These are phyloP conservation scores for Pseudocercospora cruenta DNA, from an alignment of 2,329 filamentous ascomycete species.

Conservation along the genomic window DNA sequence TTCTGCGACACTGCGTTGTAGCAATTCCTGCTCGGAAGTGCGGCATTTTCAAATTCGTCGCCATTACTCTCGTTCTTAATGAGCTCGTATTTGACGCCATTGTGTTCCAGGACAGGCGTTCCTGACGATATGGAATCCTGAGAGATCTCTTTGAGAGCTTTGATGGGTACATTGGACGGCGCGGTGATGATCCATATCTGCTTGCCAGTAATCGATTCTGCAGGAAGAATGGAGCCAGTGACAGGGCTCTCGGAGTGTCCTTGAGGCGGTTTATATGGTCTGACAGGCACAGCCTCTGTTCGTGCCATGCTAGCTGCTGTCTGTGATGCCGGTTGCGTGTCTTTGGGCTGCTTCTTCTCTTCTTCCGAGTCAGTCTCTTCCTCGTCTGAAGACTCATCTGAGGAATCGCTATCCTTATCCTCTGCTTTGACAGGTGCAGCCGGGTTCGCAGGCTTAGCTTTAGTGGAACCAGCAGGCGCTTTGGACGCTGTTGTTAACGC, in stretches of 20 bases:
- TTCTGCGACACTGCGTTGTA: conserved; percentile 45
- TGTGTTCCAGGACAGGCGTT: conserved; percentile 63
- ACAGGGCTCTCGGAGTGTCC: conserved; percentile 56
- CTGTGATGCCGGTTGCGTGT: conserved; percentile 5
- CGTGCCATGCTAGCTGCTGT: not conserved
- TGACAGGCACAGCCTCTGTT: conserved; percentile 23
- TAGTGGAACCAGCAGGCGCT: not conserved
- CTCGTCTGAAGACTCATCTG: conserved; percentile 13
- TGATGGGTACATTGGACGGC: conserved; percentile 70
- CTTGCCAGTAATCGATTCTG: conserved; percentile 64
- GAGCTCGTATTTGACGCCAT: conserved; percentile 62
- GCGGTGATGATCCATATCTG: conserved; percentile 82
- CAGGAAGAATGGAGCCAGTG: conserved; percentile 54
- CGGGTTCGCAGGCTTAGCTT: not conserved
- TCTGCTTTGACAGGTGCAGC: not conserved
- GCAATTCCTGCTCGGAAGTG: conserved; percentile 30
- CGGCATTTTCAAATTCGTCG: conserved; percentile 26
- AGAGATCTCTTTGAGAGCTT: conserved; percentile 66
- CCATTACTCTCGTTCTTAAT: conserved; percentile 16
- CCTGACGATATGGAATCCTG: conserved; percentile 61
- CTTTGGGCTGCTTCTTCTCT: conserved; percentile 9
- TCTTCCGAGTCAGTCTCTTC: conserved; percentile 17
- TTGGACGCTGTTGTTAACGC: not conserved
- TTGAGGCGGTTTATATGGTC: conserved; percentile 39
- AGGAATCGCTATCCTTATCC: not conserved